Conservation (phyloP, 2,329 filamentous ascomycete genomes). For the Sphaceloma murrayae region DNA sequence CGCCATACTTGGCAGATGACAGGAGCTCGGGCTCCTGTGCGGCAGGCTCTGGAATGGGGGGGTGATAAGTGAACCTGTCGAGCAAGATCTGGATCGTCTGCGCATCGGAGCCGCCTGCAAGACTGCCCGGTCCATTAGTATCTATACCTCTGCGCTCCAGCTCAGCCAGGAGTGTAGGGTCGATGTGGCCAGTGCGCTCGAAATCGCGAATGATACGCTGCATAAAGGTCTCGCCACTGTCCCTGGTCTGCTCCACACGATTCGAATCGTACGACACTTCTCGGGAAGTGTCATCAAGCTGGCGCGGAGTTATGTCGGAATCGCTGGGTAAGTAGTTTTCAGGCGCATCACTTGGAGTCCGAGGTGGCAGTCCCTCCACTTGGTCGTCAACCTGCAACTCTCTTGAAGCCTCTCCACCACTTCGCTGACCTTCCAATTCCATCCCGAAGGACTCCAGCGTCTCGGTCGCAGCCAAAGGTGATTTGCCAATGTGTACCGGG, state of each 20-base stretch:
- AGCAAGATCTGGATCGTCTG: slow-evolving; percentile 29
- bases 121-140: slow-evolving; percentile 16
- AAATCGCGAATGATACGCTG: slow-evolving; percentile 25
- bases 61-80: slow-evolving; percentile 24
- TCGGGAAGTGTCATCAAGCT: not conserved
- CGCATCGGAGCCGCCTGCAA: slow-evolving; percentile 26
- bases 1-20: not conserved
- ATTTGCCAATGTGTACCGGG: slow-evolving; percentile 9
- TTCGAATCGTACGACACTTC: not conserved
- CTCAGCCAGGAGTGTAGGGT: slow-evolving; percentile 27
- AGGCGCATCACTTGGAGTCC: slow-evolving; percentile 2
- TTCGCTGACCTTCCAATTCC: no score
- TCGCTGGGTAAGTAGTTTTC: slow-evolving; percentile 4
- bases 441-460: no score
- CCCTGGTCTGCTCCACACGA: not conserved
- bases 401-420: no score
- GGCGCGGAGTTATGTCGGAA: slow-evolving; percentile 14
- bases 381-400: slow-evolving; percentile 4
- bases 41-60: not conserved
- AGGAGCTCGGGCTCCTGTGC: slow-evolving; percentile 24
- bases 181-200: slow-evolving; percentile 25
- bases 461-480: not conserved
- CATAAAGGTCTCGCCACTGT: slow-evolving; percentile 14
- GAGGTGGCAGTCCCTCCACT: not conserved
- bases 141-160: slow-evolving; percentile 27